Base-by-base conservation (phyloP, 495 filamentous ascomycete species). In the Stereocaulon alpinum region DNA sequence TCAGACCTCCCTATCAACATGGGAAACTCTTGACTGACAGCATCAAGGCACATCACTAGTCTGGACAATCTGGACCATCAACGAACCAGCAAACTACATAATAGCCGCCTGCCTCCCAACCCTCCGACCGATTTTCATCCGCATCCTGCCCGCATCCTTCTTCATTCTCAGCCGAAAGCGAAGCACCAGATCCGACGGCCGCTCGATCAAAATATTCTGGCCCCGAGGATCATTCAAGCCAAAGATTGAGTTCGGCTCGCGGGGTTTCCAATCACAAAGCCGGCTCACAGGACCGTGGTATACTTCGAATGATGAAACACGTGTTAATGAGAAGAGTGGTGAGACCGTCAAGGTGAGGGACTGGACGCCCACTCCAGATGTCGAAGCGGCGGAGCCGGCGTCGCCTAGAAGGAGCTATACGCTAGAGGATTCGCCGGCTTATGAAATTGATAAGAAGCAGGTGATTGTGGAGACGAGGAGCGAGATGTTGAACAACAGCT, bases 41-140 rank as follows among this genome's bases (percentile, higher is more conserved):
- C 10, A 6, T 11, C 1, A 56, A 58, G 74, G 50, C 66, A 60
- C 56, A 59, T 67, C 54, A 52, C 67, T 58, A 59, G 30, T 57
- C 27, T 66, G 66, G 15, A 65, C 67, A 10, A 69, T 75, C 48
- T 78, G 73, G 72, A 74, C 74, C 37, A 68, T 72, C 12, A 69
- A 74, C 37, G 75, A 77, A 55, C 69, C 75, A 7, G 70, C 74
- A 29, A 68, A 73, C 43, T 74, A 75, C 43, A 66, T 77, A 45
- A 75, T 79, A 37, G 72, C 73, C 55, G 72, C 74, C 17, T 75
- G 76, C 55, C 65, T 79, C n/a, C 74, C 73, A 0, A 73, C 75
- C 9, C 68, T 75, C 34, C 72, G 74, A 9, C 74, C 74, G 6
- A 58, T 77, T 14, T 40, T 73, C 20, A 60, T 40, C 15, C 54